Evolutionary conservation across 768 basidiomycete genomes (phyloP), one percentile per base, ranked within the genome.

Genomic region (Lactarius trivialis): DNA sequence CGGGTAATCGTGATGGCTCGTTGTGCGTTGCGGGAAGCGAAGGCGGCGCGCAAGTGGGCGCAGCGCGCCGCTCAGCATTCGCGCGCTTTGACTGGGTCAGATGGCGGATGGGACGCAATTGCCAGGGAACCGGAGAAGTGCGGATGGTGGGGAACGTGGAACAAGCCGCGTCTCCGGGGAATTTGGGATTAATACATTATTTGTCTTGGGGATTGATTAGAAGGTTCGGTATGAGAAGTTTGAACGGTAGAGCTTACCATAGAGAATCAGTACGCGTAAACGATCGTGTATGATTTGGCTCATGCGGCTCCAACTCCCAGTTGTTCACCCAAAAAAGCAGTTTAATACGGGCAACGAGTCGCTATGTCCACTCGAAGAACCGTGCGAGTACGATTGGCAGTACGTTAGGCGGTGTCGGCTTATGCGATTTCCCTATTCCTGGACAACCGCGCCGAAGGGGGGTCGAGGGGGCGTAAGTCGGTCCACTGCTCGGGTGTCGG

Each of bases 61-160:
- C 45, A 9, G 30, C 59, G 55, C 11, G 60, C 63, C 1, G 60
- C 60, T 26, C 54, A 52, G 55, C 37, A 60, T 37, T 51, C 37
- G 19, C 54, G 55, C 33, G 63, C 51, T 11, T 30, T 30, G 36
- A 62, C 26, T 14, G 60, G 63, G 14, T 56, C 48, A 17, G 60
- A 62, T 21, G 55, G 63, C 9, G 60, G 63, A 57, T 62, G 63
- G 60, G 60, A 52, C 15, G 60, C 21, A 15, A 50, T 64, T 34
- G 52, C 56, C 2, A 53, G 32, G 33, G 49, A 51, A 24, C 60
- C 60, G 15, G 59, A 61, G 30, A 60, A 54, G 26, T 60, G 59
- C 7, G 55, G 32, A 30, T 60, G 55, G 55, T 61, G 49, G 60
- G 49, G 60, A 26, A 26, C 11, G 34, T 54, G 45, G 57, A 41